A percentile compares a stretch with the other conserved stretches of the same genome.
These are phyloP conservation scores for Lichtheimia corymbifera DNA, from an alignment of 371 early-diverging fungal species.

Conservation along the genomic window DNA sequence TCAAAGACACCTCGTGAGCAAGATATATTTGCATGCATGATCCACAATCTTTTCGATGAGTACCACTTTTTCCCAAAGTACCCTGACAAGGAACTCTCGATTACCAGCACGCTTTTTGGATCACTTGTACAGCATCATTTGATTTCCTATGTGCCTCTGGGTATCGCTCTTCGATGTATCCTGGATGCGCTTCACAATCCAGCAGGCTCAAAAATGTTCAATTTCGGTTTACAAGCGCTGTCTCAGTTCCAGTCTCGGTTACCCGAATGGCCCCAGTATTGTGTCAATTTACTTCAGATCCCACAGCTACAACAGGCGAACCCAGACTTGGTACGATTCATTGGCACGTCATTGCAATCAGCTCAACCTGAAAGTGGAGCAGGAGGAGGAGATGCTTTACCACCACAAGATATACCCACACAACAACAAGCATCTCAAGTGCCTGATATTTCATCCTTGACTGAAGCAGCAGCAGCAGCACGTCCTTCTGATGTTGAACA, in stretches of 20 bases:
- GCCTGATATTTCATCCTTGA: not conserved
- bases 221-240: slow-evolving; percentile 89
- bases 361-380: slow-evolving; percentile 5
- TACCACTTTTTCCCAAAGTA: slow-evolving; percentile 92
- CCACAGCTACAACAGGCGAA: slow-evolving; percentile 74
- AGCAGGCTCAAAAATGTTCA: slow-evolving; percentile 80
- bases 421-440: not conserved
- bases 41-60: slow-evolving; percentile 90
- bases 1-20: slow-evolving; percentile 70
- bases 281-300: slow-evolving; percentile 78
- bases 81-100: slow-evolving; percentile 89
- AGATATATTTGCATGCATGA: slow-evolving; percentile 81
- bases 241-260: slow-evolving; percentile 81
- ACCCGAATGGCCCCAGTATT: slow-evolving; percentile 90
- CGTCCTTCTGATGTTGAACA: not conserved
- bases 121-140: slow-evolving; percentile 83
- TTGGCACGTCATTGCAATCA: slow-evolving; percentile 41
- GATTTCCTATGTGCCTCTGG: slow-evolving; percentile 72
- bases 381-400: not conserved
- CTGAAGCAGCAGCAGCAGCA: not conserved
- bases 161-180: slow-evolving; percentile 81
- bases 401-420: slow-evolving; percentile 5
- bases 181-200: slow-evolving; percentile 79
- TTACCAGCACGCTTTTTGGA: slow-evolving; percentile 90
- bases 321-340: slow-evolving; percentile 73